These are phyloP conservation scores for Phialocephala subalpina DNA, from an alignment of 2,329 filamentous ascomycete species.

Conservation along the genomic window DNA sequence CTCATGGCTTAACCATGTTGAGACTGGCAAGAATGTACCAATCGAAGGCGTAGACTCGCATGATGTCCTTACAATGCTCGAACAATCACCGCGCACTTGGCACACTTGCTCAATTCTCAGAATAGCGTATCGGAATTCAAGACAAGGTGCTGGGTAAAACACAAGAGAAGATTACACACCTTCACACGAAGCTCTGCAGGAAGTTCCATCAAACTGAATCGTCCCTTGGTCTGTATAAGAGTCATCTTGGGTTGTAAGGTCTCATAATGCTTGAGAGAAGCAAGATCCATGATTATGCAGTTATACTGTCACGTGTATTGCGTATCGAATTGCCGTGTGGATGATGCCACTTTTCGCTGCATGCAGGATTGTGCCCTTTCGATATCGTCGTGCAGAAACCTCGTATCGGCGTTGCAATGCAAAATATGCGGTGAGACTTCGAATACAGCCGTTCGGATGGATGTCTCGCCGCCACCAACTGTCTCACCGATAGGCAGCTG, in stretches of 20 bases:
- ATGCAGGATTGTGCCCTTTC: not conserved
- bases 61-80: no score
- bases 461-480: conserved; percentile 6
- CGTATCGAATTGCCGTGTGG: not conserved
- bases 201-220: conserved; percentile 39
- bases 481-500: not conserved
- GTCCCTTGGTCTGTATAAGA: conserved; percentile 29
- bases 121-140: not conserved
- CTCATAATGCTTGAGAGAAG: not conserved
- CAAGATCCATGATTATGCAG: not conserved
- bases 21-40: not conserved
- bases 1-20: not conserved
- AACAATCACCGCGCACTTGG: no score
- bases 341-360: conserved; percentile 1
- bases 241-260: conserved; percentile 4
- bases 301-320: conserved; percentile 5
- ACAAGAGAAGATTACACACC: conserved; percentile 33
- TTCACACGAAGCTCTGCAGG: conserved; percentile 43
- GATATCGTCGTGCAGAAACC: conserved; percentile 2
- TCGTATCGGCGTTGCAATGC: not conserved
- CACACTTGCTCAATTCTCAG: no score
- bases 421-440: conserved; percentile 6
- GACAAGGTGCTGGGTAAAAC: not conserved
- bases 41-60: no score
- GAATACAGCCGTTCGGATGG: not conserved